Percentiles rank a stretch among this genome's conserved stretches.
phyloP scores from a whole-genome alignment of 768 basidiomycete species.

The Pleurotus pulmonarius region DNA sequence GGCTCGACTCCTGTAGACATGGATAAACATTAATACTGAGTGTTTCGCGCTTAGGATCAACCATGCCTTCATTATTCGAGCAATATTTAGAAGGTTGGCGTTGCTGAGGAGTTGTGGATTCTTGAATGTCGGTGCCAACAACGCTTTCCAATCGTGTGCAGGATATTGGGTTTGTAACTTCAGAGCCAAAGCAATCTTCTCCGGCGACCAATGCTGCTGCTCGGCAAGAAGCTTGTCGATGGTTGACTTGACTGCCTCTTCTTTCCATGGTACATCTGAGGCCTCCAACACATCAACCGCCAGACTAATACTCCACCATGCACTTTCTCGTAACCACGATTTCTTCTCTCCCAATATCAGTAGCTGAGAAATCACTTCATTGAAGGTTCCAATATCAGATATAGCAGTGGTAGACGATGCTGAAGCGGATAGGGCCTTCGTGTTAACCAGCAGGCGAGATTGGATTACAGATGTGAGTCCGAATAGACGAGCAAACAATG shows the following conservation, averaged over 20 bases:
- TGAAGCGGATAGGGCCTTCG: conserved; percentile 47
- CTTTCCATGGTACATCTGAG: conserved; percentile 69
- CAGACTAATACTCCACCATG: conserved; percentile 77
- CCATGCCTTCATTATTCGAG: conserved; percentile 75
- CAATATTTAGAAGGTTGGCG: conserved; percentile 70
- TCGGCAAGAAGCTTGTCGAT: conserved; percentile 52
- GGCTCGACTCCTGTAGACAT: conserved; percentile 46
- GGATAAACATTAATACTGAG: conserved; percentile 9
- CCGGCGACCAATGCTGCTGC: conserved; percentile 71
- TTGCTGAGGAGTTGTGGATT: conserved; percentile 62
- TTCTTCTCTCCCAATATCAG: conserved; percentile 75
- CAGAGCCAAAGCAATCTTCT: conserved; percentile 80
- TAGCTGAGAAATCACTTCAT: conserved; percentile 55
- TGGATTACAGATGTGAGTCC: conserved; percentile 83
- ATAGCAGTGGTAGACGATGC: conserved; percentile 48
- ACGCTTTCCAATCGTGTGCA: conserved; percentile 60
- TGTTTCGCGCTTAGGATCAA: conserved; percentile 2
- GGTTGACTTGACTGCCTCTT: conserved; percentile 50
- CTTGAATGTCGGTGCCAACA: conserved; percentile 75
- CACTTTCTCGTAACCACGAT: conserved; percentile 87
- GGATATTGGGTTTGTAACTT: conserved; percentile 62
- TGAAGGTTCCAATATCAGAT: conserved; percentile 59
- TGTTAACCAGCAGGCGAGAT: conserved; percentile 75
- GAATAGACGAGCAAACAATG: conserved; percentile 89
- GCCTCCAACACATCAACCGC: conserved; percentile 57